Percentiles rank a stretch among this genome's conserved stretches.
phyloP scores from a whole-genome alignment of 2,329 filamentous ascomycete species.

The Diaporthe humulicola region DNA sequence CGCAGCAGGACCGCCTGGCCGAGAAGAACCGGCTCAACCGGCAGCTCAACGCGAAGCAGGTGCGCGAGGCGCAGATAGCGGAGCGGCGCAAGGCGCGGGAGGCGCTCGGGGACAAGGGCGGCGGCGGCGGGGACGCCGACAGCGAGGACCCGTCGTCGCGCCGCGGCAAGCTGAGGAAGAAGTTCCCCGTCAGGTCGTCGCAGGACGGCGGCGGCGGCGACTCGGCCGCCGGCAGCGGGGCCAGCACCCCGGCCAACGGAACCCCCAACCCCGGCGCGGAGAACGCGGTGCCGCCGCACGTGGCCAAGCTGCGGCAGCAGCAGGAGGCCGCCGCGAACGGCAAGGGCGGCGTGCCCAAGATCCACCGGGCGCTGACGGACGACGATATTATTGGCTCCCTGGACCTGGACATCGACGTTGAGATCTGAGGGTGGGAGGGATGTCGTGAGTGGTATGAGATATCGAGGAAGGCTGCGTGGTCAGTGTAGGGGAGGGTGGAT shows the following conservation, averaged over 20 bases:
- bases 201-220: constrained; percentile 55
- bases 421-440: constrained; percentile 63
- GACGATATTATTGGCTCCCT: constrained; percentile 92
- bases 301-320: constrained; percentile 59
- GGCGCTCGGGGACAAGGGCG: constrained; percentile 68
- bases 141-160: constrained; percentile 70
- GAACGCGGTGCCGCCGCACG: constrained; percentile 62
- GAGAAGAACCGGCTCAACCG: constrained; percentile 89
- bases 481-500: not conserved
- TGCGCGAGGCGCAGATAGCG: constrained; percentile 90
- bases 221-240: constrained; percentile 63
- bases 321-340: constrained; percentile 65
- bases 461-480: not conserved
- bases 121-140: constrained; percentile 68
- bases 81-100: constrained; percentile 77
- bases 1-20: constrained; percentile 85
- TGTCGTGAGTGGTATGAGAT: no score
- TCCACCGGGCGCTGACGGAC: constrained; percentile 85
- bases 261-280: constrained; percentile 63
- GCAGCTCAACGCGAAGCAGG: constrained; percentile 85
- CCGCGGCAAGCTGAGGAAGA: constrained; percentile 75
- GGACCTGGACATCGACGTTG: constrained; percentile 93
- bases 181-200: constrained; percentile 75
- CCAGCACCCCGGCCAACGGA: constrained; percentile 65
- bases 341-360: constrained; percentile 73